These are phyloP conservation scores for Cladophialophora exuberans DNA, from an alignment of 2,329 filamentous ascomycete genomes.

Conservation along the genomic window DNA sequence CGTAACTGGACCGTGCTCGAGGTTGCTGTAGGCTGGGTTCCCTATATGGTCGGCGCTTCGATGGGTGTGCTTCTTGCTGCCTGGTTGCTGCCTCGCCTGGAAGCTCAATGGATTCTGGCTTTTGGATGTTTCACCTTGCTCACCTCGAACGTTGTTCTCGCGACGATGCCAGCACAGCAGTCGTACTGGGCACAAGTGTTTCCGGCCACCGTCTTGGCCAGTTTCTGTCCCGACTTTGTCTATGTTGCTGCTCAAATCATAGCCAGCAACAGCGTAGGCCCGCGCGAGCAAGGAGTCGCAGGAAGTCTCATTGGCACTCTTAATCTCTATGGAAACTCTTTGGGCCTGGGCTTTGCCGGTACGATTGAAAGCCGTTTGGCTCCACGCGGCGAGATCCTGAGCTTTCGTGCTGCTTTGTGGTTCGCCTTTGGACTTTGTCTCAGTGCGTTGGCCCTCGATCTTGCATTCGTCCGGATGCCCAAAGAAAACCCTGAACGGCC, in stretches of 20 bases:
- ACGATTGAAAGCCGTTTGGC: conserved; percentile 38
- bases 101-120: conserved; percentile 54
- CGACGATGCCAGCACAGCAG: conserved; percentile 52
- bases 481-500: too few relatives aligned
- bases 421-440: background rate
- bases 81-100: conserved; percentile 52
- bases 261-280: conserved; percentile 55
- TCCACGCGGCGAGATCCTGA: background rate
- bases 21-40: conserved; percentile 45
- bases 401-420: background rate
- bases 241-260: conserved; percentile 58
- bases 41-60: conserved; percentile 45
- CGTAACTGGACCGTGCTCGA: conserved; percentile 47
- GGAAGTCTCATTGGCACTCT: conserved; percentile 54
- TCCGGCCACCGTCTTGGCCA: conserved; percentile 40
- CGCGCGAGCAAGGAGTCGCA: conserved; percentile 41
- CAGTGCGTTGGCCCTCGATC: background rate
- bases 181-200: conserved; percentile 51
- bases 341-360: conserved; percentile 50
- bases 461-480: background rate
- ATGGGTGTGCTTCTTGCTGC: conserved; percentile 39
- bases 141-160: conserved; percentile 41
- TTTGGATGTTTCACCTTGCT: conserved; percentile 44
- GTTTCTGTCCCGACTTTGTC: conserved; percentile 54
- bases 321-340: conserved; percentile 47